A percentile compares a stretch with the other conserved stretches of the same genome.
Conservation (phyloP, 345 rosid species). For the Cochlearia excelsa region DNA sequence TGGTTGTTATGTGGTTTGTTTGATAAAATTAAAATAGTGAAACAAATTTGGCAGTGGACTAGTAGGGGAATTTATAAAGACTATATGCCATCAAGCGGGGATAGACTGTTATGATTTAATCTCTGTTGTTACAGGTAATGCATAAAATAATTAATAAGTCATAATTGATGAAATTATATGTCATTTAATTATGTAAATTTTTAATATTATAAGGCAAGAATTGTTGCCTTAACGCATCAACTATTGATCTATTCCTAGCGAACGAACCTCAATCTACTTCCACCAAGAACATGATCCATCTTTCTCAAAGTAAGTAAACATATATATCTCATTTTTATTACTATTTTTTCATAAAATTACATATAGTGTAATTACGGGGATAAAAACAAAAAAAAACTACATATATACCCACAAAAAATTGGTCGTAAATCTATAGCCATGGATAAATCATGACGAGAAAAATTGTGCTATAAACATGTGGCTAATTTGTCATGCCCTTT, state of each 20-base stretch:
- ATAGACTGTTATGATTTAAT: slow-evolving; percentile 74
- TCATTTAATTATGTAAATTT: not conserved
- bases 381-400: too few relatives aligned
- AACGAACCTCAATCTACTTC: slow-evolving; percentile 84
- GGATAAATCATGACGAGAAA: too few relatives aligned
- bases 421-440: too few relatives aligned
- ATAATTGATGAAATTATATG: not conserved
- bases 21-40: not conserved
- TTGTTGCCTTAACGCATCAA: slow-evolving; percentile 80
- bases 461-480: too few relatives aligned
- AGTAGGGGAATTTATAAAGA: slow-evolving; percentile 44
- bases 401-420: too few relatives aligned
- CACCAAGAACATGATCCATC: slow-evolving; percentile 79
- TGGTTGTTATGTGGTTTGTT: slow-evolving; percentile 1
- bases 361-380: too few relatives aligned
- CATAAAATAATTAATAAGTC: not conserved
- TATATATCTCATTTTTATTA: not conserved
- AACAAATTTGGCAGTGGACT: slow-evolving; percentile 42
- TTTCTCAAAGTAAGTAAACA: slow-evolving; percentile 67
- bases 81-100: slow-evolving; percentile 56
- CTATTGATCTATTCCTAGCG: slow-evolving; percentile 48
- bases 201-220: slow-evolving; percentile 52
- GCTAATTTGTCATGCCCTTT: too few relatives aligned
- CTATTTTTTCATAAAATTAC: not conserved
- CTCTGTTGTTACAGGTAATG: slow-evolving; percentile 62